These are phyloP conservation scores for Chaetoceros muelleri DNA, from an alignment of 108 stramenopile species.

Conservation along the genomic window DNA sequence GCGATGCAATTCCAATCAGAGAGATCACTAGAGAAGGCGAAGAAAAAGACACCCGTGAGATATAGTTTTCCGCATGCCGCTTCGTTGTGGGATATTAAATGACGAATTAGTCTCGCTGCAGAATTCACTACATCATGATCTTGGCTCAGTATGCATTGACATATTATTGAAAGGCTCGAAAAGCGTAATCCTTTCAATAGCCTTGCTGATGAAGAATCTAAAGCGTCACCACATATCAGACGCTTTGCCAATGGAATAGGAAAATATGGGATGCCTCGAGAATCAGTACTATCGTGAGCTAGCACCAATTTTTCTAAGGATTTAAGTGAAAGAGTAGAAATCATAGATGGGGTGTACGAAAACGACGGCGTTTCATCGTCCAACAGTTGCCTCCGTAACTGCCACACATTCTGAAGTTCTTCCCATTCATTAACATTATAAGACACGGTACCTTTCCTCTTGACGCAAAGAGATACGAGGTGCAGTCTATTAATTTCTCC, in stretches of 20 bases:
- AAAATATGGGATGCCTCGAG: slow-evolving; percentile 56
- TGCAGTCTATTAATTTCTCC: no score
- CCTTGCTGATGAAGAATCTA: slow-evolving; percentile 12
- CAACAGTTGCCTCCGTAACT: slow-evolving; percentile 60
- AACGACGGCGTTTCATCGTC: slow-evolving; percentile 30
- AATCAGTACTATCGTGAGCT: slow-evolving; percentile 50
- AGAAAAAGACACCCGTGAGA: slow-evolving; percentile 66
- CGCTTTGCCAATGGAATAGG: slow-evolving; percentile 71
- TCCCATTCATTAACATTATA: no score
- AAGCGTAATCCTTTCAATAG: slow-evolving; percentile 1
- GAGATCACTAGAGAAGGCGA: slow-evolving; percentile 46
- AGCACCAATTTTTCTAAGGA: slow-evolving; percentile 46
- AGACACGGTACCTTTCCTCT: no score
- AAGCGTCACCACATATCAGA: slow-evolving; percentile 38
- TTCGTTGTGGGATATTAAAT: slow-evolving; percentile 49
- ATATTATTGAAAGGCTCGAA: slow-evolving; percentile 27
- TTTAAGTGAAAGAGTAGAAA: slow-evolving; percentile 33
- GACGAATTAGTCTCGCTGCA: slow-evolving; percentile 38
- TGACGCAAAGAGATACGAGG: no score
- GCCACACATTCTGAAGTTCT: slow-evolving; percentile 49
- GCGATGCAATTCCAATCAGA: slow-evolving; percentile 47
- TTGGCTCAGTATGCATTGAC: slow-evolving; percentile 56
- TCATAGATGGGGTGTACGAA: slow-evolving; percentile 31
- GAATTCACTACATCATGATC: slow-evolving; percentile 47
- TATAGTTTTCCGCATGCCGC: slow-evolving; percentile 64